Conservation (phyloP, 2,329 filamentous ascomycete species). For the Aspergillus sp. region DNA sequence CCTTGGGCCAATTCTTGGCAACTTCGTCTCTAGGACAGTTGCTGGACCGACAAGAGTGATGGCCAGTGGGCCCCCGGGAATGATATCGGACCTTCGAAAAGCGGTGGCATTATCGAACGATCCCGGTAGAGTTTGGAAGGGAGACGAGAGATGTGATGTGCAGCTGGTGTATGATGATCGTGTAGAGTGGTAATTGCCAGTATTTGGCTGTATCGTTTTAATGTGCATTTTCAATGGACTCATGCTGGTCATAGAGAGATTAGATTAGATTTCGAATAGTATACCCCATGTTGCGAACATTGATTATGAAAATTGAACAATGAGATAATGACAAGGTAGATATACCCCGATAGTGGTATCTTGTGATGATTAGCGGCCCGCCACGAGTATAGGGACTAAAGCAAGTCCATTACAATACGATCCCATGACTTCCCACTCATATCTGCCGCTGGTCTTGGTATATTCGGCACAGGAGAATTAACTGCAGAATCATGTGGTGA, state of each 20-base stretch:
- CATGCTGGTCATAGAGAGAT: no score
- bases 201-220: no score
- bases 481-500: not conserved
- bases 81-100: conserved; percentile 52
- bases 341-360: no score
- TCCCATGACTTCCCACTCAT: conserved; percentile 18
- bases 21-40: conserved; percentile 41
- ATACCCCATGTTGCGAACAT: no score
- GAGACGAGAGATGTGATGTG: conserved; percentile 52
- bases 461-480: conserved; percentile 3
- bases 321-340: no score
- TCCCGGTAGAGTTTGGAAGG: conserved; percentile 50
- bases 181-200: conserved; percentile 27
- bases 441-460: conserved; percentile 8
- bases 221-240: no score
- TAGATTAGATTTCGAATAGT: no score
- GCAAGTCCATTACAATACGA: conserved; percentile 18
- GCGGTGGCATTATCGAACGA: conserved; percentile 51
- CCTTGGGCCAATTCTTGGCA: conserved; percentile 43
- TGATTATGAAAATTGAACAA: no score
- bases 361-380: no score
- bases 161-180: conserved; percentile 55
- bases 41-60: conserved; percentile 50
- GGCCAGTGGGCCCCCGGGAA: conserved; percentile 54
- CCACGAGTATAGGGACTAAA: conserved; percentile 4